Evolutionary conservation across 192 early-diverging fungal genomes (phyloP).

Genomic region (Coemansia sp.): DNA sequence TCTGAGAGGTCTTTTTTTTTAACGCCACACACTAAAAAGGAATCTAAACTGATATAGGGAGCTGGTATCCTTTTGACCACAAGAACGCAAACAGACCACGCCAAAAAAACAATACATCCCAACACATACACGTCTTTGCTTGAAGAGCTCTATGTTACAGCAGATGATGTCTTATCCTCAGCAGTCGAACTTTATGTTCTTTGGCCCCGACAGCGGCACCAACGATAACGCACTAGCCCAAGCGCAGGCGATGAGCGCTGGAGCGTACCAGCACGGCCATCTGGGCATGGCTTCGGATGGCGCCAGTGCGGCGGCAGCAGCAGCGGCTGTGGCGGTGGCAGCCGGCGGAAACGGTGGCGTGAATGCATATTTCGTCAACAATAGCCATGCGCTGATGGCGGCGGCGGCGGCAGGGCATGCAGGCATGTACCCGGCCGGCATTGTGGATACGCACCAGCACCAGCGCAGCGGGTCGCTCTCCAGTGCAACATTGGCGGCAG

Average conservation of each 20-base stretch:
- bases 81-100: conserved; percentile 1
- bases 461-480: not conserved
- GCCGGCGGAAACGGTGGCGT: conserved; percentile 1
- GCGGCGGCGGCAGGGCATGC: conserved; percentile 17
- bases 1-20: not conserved
- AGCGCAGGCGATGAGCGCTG: conserved; percentile 5
- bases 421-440: conserved; percentile 20
- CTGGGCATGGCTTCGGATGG: not conserved
- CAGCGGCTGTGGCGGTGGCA: conserved; percentile 6
- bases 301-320: conserved; percentile 12
- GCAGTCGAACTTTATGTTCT: conserved; percentile 34
- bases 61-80: not conserved
- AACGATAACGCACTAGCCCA: conserved; percentile 1
- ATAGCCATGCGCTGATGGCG: conserved; percentile 11
- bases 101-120: not conserved
- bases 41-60: not conserved
- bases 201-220: conserved; percentile 15
- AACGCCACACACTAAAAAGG: not conserved
- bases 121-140: not conserved
- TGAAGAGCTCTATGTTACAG: conserved; percentile 2
- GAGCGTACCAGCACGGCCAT: conserved; percentile 11
- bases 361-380: conserved; percentile 25
- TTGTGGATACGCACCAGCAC: conserved; percentile 3
- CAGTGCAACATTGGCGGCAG: conserved; percentile 23
- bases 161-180: conserved; percentile 34